Conservation (phyloP, 1,284 basidiomycete species). For the Ustilago crameri region DNA sequence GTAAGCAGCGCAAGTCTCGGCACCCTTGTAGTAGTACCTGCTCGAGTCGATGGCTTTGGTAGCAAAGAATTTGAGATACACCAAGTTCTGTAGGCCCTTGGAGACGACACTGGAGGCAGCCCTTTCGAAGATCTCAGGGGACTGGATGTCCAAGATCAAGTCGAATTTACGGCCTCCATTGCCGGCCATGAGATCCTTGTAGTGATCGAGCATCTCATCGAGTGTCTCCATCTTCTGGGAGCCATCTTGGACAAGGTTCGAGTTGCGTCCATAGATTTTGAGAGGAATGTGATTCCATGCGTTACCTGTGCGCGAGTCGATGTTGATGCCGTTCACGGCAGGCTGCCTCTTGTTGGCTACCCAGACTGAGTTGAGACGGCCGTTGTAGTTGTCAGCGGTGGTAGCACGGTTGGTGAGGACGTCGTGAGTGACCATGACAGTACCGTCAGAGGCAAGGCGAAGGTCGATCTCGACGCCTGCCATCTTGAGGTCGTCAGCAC, state of each 20-base stretch:
- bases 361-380: constrained; percentile 9
- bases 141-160: too few species aligned
- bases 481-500: constrained; percentile 6
- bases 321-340: constrained; percentile 6
- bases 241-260: neutral
- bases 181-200: constrained; percentile 4
- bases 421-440: constrained; percentile 10
- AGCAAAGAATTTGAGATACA: constrained; percentile 16
- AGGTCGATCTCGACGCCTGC: constrained; percentile 11
- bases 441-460: constrained; percentile 9
- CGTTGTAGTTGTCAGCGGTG: constrained; percentile 10
- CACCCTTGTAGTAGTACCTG: too few species aligned
- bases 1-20: too few species aligned
- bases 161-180: neutral
- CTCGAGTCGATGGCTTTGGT: too few species aligned
- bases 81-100: constrained; percentile 1
- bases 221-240: constrained; percentile 15
- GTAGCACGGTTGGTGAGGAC: constrained; percentile 8
- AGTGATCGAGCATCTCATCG: constrained; percentile 10
- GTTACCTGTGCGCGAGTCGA: constrained; percentile 2
- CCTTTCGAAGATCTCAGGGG: too few species aligned
- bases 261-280: constrained; percentile 12
- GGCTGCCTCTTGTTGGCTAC: constrained; percentile 2
- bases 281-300: constrained; percentile 15
- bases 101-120: constrained; percentile 1